Base-by-base conservation (phyloP, 176 grass and related monocot species). In the Raddia distichophylla region DNA sequence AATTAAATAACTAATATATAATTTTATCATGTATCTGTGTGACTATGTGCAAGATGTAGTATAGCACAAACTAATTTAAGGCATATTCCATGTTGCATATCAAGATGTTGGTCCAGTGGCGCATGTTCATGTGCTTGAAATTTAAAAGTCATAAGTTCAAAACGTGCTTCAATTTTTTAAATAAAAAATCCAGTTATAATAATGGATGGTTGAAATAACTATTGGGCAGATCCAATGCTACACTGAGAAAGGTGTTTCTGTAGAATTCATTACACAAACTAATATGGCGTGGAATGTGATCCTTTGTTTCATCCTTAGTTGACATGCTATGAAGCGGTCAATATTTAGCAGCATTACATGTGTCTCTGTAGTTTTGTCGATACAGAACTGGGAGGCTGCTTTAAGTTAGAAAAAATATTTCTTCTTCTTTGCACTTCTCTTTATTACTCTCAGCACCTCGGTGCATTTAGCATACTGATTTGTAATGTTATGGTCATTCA, bases 381-480 rank as follows among this genome's bases (percentile, higher is more conserved):
- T 77, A 48, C 6, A 5, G n/a, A 73, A 58, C 40, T 73, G 58
- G 56, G 61, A 12, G 48, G 64, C 57, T 70, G 13, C 47, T 57
- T 80, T 15, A 63, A 60, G 76, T 76, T 9, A 20, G 8, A 33
- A 68, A 51, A 51, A 46, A 64, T 43, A 66, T 74, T 54, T 16
- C 57, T 68, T 79, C 77, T 76, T 19, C 69, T 67, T 85, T 66
- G 18, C 27, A 63, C 60, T 73, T 59, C 76, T 73, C 56, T 64
- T 73, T 48, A 71, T 60, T 84, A 22, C 34, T 57, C 34, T 69
- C n/a, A 60, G 52, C 86, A 59, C 46, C 22, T 73, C 3, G 13
- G 5, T 65, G 50, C 75, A 69, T 67, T 82, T 57, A 69, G 42
- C 2, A 40, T n/a, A 68, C 8, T 85, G 49, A 71, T 61, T 64